Base-by-base conservation (phyloP, 805 yeast species). In the Starmerella stigmatis region DNA sequence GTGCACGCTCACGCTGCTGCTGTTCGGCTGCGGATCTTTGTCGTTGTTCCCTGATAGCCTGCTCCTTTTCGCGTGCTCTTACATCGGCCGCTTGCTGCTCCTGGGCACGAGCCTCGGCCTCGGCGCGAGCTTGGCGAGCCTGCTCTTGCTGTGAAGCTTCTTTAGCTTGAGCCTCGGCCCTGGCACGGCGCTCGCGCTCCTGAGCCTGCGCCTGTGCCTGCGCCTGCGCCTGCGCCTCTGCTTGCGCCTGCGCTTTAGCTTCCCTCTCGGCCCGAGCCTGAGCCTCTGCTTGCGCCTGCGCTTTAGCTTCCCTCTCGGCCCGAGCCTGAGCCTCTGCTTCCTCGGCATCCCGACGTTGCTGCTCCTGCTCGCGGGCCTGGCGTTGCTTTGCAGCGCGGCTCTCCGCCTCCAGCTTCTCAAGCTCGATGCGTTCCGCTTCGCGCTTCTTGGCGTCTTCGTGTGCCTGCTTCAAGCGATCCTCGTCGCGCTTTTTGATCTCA, bases 341-440 rank as follows among this genome's bases (percentile, higher is more conserved):
- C 11, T 25, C n/a, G n/a, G 27, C 27, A 11, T 25, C 27, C 37
- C 13, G 23, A 8, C 39, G 29, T 13, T 35, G 21, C 13, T 35
- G 17, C n/a, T 31, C 34, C 20, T 25, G 5, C 20, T 36, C 41
- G 6, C 23, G 30, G 7, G 15, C 41, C 16, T 26, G 6, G 15
- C 31, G 22, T 12, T 27, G 41, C 30, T 25, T 23, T 5, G 21
- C 31, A 6, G 11, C 28, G 10, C 45, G 45, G 8, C 33, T 11
- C 34, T 35, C 38, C 19, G 40, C 28, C 12, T 26, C 35, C n/a
- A 20, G 32, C 41, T 22, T 25, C 33, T 40, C 43, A 21, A 16
- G 25, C 17, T 32, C 41, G 10, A 15, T 12, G 16, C 41, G 15
- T 15, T 36, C 41, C 4, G 30, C 31, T 22, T 36, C 41, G 8